phyloP scores from a whole-genome alignment of 2,329 filamentous ascomycete genomes.

The Didymella arachidicola region DNA sequence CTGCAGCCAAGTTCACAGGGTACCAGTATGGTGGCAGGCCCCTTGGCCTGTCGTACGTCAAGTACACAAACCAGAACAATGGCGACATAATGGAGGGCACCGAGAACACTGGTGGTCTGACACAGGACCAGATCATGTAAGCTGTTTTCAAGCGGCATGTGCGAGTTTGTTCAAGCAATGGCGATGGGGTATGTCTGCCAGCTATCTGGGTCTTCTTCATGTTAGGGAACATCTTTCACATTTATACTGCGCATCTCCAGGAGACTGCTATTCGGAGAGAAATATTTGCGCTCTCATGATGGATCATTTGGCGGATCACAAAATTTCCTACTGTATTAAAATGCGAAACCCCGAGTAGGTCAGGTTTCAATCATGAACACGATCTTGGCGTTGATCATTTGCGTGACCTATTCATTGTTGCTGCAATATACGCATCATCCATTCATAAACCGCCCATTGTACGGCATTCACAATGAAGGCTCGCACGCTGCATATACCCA shows the following conservation, averaged over 20 bases:
- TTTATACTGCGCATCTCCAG: constrained; percentile 26
- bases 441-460: constrained; percentile 92
- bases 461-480: constrained; percentile 94
- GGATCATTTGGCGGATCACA: constrained; percentile 28
- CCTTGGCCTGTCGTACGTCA: constrained; percentile 90
- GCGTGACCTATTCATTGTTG: constrained; percentile 11
- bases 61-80: constrained; percentile 77
- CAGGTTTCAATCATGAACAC: not conserved
- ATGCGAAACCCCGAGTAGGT: constrained; percentile 32
- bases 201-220: constrained; percentile 21
- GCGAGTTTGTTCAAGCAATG: constrained; percentile 5
- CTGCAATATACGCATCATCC: constrained; percentile 69
- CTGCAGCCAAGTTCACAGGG: constrained; percentile 86
- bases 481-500: constrained; percentile 81
- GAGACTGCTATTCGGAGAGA: constrained; percentile 29
- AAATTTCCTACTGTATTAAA: constrained; percentile 50
- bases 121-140: constrained; percentile 99
- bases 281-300: constrained; percentile 22
- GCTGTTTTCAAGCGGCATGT: not conserved
- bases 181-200: constrained; percentile 9
- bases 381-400: not conserved
- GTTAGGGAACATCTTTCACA: constrained; percentile 27
- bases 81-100: constrained; percentile 82
- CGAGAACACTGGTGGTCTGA: constrained; percentile 72
- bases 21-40: constrained; percentile 97